Conservation (phyloP, 345 rosid species). For the Eucalyptus urophylla region DNA sequence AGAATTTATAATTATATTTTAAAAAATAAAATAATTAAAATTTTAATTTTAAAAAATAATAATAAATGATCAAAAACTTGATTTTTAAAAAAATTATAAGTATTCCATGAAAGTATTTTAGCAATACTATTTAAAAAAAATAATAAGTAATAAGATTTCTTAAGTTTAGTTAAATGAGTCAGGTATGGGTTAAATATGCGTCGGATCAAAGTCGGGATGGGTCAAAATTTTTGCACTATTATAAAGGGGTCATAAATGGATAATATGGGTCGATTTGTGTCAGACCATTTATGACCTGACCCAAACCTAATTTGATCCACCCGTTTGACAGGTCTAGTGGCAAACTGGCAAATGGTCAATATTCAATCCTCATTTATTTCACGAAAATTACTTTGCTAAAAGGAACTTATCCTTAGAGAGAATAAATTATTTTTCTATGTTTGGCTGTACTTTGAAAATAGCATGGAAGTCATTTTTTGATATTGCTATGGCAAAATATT, state of each 20-base stretch:
- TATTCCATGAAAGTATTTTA: too few relatives aligned
- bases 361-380: background rate
- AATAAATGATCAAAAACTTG: too few relatives aligned
- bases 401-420: background rate
- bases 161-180: too few relatives aligned
- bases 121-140: too few relatives aligned
- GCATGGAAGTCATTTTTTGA: background rate
- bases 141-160: too few relatives aligned
- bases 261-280: fast-evolving
- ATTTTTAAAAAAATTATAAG: too few relatives aligned
- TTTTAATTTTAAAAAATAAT: too few relatives aligned
- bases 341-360: background rate
- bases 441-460: background rate
- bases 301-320: fast-evolving
- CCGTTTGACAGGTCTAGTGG: fast-evolving
- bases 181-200: too few relatives aligned
- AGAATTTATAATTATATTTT: too few relatives aligned
- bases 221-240: fast-evolving
- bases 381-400: background rate
- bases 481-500: background rate
- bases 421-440: background rate
- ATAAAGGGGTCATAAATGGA: too few relatives aligned
- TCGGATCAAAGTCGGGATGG: fast-evolving
- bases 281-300: fast-evolving
- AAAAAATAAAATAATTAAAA: too few relatives aligned